Percentiles rank a stretch among this genome's conserved stretches.
Evolutionary conservation across 192 early-diverging fungal genomes (phyloP).

Genomic region (Coemansia sp.): DNA sequence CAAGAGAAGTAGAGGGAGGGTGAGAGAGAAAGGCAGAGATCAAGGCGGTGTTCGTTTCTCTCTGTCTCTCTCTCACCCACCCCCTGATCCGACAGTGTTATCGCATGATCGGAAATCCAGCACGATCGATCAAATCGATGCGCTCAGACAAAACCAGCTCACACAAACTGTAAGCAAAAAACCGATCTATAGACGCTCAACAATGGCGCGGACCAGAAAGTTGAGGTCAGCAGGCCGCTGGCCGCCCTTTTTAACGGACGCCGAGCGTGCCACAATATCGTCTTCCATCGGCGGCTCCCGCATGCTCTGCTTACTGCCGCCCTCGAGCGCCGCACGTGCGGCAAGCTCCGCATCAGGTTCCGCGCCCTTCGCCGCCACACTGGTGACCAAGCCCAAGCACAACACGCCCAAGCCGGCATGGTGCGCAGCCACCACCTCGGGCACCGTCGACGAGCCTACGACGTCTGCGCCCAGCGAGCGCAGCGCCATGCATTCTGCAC

Average conservation of each 20-base stretch:
- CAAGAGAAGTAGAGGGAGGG: not conserved
- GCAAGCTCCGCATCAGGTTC: conserved; percentile 44
- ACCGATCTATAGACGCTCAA: conserved; percentile 21
- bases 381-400: conserved; percentile 79
- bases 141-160: no score
- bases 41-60: not conserved
- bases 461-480: conserved; percentile 69
- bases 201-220: conserved; percentile 26
- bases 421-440: conserved; percentile 83
- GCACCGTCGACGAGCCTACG: conserved; percentile 87
- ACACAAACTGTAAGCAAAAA: no score
- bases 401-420: conserved; percentile 81
- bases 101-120: no score
- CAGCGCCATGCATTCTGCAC: conserved; percentile 77
- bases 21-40: not conserved
- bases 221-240: conserved; percentile 43
- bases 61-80: not conserved
- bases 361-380: conserved; percentile 50
- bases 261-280: conserved; percentile 36
- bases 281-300: conserved; percentile 15
- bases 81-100: not conserved
- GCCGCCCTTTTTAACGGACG: conserved; percentile 39
- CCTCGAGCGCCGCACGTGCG: conserved; percentile 26
- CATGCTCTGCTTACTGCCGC: conserved; percentile 6
- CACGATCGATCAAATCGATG: not conserved